These are phyloP conservation scores for Trichoderma sp. DNA, from an alignment of 2,329 filamentous ascomycete species.

Conservation along the genomic window DNA sequence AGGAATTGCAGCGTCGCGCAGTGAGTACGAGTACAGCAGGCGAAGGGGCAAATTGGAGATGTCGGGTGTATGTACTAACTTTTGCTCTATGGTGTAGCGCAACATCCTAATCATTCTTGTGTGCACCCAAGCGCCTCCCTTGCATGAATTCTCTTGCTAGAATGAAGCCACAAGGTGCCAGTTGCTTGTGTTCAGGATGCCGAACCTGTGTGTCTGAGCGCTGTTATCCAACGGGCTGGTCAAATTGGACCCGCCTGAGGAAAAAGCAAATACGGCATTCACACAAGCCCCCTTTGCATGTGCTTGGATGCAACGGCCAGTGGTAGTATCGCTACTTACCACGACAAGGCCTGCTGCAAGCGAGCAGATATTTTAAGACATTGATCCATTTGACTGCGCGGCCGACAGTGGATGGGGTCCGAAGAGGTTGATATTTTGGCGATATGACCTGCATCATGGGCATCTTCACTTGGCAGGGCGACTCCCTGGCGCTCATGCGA, in stretches of 20 bases:
- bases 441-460: conserved; percentile 15
- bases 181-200: background rate
- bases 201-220: background rate
- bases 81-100: background rate
- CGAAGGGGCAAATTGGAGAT: background rate
- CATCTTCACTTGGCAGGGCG: background rate
- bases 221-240: background rate
- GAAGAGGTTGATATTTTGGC: conserved; percentile 2
- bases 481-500: conserved; percentile 6
- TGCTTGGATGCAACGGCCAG: conserved; percentile 6
- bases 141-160: background rate
- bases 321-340: background rate
- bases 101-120: background rate
- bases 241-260: conserved; percentile 16
- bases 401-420: background rate
- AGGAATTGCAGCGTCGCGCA: background rate
- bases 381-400: background rate
- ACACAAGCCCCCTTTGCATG: conserved; percentile 3
- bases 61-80: background rate
- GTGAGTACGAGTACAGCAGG: background rate
- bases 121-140: background rate
- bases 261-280: conserved; percentile 1
- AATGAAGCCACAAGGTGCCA: background rate
- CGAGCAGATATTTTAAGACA: conserved; percentile 19
- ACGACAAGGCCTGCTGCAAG: conserved; percentile 6